Base-by-base conservation (phyloP, 345 rosid genomes). In the Dovyalis caffra region DNA sequence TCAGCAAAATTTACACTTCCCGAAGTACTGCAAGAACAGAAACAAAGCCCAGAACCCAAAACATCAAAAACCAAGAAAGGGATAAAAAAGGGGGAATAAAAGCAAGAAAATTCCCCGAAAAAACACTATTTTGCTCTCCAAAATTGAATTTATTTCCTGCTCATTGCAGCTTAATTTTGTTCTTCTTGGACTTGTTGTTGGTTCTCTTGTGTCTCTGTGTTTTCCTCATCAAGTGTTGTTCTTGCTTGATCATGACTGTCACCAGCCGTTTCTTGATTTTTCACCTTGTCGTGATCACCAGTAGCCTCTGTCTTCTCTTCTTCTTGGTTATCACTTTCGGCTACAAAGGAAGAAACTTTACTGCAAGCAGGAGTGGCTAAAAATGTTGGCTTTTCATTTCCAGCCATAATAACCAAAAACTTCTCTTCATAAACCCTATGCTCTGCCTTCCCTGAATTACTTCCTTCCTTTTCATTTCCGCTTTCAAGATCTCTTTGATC, bases 1-100 rank as follows among this genome's bases (percentile, higher is more conserved):
- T 86, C 84, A 57, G 68, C 80, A 78, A 74, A 82, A 81, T 80
- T 83, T 83, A 88, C 90, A 78, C 53, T 81, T 87, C 77, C 85
- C 69, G 74, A 68, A 66, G 77, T 66, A 72, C 51, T 34, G 60
- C 62, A 33, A 56, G 70, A 51, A 16, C 75, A 75, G n/a, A n/a
- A n/a, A n/a, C n/a, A n/a, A n/a, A n/a, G n/a, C n/a, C n/a, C n/a
- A n/a, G 77, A 73, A 73, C 68, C 65, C 53, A 14, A 31, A 64
- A 75, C 18, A 14, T 34, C 49, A 70, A 75, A 72, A 67, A 69
- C 14, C 66, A 34, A 7, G 25, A 45, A 11, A 31, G 8, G 23
- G 26, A 23, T 49, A 34, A 64, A 26, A 51, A 10, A 8, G 12
- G 37, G 51, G 7, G 0, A 20, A 72, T 21, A 47, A 45, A 64